Evolutionary conservation across 2,329 filamentous ascomycete species (phyloP).

Genomic region (Aspergillus persii): DNA sequence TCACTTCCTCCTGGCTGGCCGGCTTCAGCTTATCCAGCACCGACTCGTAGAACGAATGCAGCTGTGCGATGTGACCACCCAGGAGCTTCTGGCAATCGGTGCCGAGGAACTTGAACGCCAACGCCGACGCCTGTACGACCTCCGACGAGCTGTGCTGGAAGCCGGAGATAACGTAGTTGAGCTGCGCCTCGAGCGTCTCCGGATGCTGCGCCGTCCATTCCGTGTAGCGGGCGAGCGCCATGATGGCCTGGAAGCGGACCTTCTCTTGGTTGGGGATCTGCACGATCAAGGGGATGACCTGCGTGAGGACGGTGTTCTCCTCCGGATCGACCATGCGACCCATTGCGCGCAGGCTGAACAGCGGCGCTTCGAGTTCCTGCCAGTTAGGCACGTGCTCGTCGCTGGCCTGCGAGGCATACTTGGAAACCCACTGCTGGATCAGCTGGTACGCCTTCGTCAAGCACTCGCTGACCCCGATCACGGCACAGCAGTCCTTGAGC

Average conservation of each 20-base stretch:
- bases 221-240: slow-evolving; percentile 94
- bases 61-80: slow-evolving; percentile 75
- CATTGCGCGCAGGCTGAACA: slow-evolving; percentile 95
- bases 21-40: slow-evolving; percentile 83
- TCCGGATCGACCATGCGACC: slow-evolving; percentile 92
- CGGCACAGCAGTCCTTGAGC: slow-evolving; percentile 93
- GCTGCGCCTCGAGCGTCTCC: slow-evolving; percentile 85
- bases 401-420: slow-evolving; percentile 73
- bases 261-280: slow-evolving; percentile 96
- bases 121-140: slow-evolving; percentile 83
- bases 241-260: slow-evolving; percentile 96
- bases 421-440: slow-evolving; percentile 84
- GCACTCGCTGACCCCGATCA: slow-evolving; percentile 90
- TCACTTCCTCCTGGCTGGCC: slow-evolving; percentile 90
- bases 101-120: slow-evolving; percentile 96
- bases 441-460: slow-evolving; percentile 81
- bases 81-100: slow-evolving; percentile 88
- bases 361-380: slow-evolving; percentile 91
- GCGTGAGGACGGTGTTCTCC: slow-evolving; percentile 81
- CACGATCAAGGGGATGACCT: slow-evolving; percentile 88
- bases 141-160: slow-evolving; percentile 88
- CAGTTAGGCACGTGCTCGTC: slow-evolving; percentile 80
- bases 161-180: slow-evolving; percentile 91
- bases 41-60: slow-evolving; percentile 90
- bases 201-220: slow-evolving; percentile 96